A percentile compares a stretch with the other conserved stretches of the same genome.
Conservation (phyloP, 352 stramenopile genomes). For the Phytophthora pseudosyringae region DNA sequence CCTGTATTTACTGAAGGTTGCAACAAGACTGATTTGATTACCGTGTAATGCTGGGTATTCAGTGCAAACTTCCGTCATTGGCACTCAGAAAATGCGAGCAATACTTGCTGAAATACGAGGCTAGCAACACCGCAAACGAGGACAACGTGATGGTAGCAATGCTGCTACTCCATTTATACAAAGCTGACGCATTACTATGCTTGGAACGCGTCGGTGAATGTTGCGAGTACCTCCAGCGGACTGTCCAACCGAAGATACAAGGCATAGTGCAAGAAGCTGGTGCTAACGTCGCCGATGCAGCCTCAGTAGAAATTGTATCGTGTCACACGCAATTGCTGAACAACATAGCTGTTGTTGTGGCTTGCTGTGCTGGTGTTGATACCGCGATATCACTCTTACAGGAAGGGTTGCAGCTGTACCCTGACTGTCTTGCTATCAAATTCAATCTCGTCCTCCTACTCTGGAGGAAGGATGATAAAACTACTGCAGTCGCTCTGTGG, state of each 20-base stretch:
- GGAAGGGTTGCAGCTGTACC: slow-evolving; percentile 51
- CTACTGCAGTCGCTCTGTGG: slow-evolving; percentile 68
- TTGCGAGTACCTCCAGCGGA: slow-evolving; percentile 41
- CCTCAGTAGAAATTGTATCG: slow-evolving; percentile 33
- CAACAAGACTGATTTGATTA: not conserved
- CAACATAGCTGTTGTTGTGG: slow-evolving; percentile 68
- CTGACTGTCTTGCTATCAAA: slow-evolving; percentile 43
- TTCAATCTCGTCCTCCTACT: slow-evolving; percentile 86
- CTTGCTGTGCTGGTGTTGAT: slow-evolving; percentile 48
- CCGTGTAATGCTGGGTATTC: not conserved
- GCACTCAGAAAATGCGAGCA: slow-evolving; percentile 53
- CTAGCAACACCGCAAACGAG: not conserved
- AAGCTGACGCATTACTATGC: slow-evolving; percentile 77
- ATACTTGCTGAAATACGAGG: slow-evolving; percentile 25
- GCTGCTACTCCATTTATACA: slow-evolving; percentile 61
- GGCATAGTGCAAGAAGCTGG: slow-evolving; percentile 8
- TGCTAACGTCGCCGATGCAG: not conserved
- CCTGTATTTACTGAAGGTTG: not conserved
- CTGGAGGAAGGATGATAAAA: slow-evolving; percentile 58
- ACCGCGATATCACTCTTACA: slow-evolving; percentile 53
- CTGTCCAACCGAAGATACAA: slow-evolving; percentile 41
- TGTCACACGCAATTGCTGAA: slow-evolving; percentile 74
- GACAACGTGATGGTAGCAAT: not conserved
- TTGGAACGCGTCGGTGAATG: slow-evolving; percentile 77
- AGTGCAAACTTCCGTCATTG: slow-evolving; percentile 60